Conservation (phyloP, 441 rosid species). For the Capsella rubella region DNA sequence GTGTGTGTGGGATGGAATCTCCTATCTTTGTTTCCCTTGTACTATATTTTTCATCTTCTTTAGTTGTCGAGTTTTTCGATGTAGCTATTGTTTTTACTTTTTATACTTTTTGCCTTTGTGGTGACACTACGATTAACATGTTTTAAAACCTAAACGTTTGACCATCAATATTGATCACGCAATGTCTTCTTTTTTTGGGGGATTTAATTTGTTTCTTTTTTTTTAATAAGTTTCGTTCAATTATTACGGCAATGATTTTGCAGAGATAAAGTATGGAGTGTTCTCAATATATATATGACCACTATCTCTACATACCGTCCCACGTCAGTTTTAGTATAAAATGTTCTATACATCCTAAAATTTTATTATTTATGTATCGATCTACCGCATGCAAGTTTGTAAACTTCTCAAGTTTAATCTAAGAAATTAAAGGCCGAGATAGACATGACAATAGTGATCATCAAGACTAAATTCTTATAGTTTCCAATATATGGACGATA, state of each 20-base stretch:
- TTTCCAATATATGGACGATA: too few species aligned
- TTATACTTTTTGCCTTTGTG: constrained; percentile 17
- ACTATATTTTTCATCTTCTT: background rate
- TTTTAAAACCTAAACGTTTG: constrained; percentile 5
- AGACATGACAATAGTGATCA: background rate
- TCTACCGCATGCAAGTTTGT: background rate
- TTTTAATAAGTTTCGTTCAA: background rate
- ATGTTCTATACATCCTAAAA: background rate
- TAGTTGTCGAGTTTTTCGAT: background rate
- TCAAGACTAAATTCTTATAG: background rate
- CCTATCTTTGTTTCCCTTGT: background rate
- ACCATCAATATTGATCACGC: constrained; percentile 22
- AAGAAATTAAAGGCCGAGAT: background rate
- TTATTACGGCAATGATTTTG: constrained; percentile 20
- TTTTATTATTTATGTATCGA: background rate
- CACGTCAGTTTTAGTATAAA: background rate
- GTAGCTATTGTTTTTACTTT: constrained; percentile 6
- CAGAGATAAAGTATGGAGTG: background rate
- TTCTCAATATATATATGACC: background rate
- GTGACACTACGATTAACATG: background rate
- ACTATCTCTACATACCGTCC: background rate
- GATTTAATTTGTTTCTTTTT: background rate
- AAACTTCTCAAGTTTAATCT: background rate
- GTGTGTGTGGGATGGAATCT: background rate
- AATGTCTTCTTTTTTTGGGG: too few species aligned